Conservation (phyloP, 257 asterid genomes). For the Solanum appendiculatum region DNA sequence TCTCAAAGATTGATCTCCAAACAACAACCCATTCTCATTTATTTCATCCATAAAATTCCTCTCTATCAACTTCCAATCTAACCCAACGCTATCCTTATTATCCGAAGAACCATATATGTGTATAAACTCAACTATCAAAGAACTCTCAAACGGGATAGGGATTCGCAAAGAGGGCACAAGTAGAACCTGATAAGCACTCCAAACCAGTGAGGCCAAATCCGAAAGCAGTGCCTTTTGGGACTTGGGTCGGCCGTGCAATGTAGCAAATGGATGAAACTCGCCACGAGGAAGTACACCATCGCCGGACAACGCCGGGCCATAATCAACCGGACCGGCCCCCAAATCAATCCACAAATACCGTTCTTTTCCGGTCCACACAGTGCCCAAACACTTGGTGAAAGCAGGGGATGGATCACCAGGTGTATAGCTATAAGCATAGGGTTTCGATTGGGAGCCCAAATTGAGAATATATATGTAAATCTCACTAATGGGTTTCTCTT, state of each 20-base stretch:
- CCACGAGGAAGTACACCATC: slow-evolving; percentile 91
- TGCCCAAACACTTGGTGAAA: slow-evolving; percentile 69
- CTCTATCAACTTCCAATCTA: slow-evolving; percentile 72
- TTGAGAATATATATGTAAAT: slow-evolving; percentile 66
- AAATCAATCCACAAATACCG: slow-evolving; percentile 91
- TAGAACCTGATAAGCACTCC: slow-evolving; percentile 94
- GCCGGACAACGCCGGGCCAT: slow-evolving; percentile 87
- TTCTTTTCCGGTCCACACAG: slow-evolving; percentile 81
- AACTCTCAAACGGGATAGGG: slow-evolving; percentile 65
- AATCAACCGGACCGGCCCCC: slow-evolving; percentile 97
- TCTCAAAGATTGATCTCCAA: slow-evolving; percentile 63
- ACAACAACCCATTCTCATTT: slow-evolving; percentile 43
- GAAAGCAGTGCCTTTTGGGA: slow-evolving; percentile 73
- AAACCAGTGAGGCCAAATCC: slow-evolving; percentile 76
- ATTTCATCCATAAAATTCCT: slow-evolving; percentile 56
- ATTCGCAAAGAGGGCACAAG: slow-evolving; percentile 85
- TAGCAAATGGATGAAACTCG: slow-evolving; percentile 87
- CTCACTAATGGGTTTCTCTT: slow-evolving; percentile 42
- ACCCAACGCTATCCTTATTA: slow-evolving; percentile 31
- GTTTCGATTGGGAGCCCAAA: slow-evolving; percentile 45
- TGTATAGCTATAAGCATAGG: slow-evolving; percentile 63
- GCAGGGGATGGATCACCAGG: slow-evolving; percentile 80
- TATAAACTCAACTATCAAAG: slow-evolving; percentile 59
- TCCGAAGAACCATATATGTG: slow-evolving; percentile 36
- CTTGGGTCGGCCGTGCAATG: slow-evolving; percentile 77